Evolutionary conservation across 2,329 filamentous ascomycete species (phyloP).

Genomic region (Arthrobotrys conoides): DNA sequence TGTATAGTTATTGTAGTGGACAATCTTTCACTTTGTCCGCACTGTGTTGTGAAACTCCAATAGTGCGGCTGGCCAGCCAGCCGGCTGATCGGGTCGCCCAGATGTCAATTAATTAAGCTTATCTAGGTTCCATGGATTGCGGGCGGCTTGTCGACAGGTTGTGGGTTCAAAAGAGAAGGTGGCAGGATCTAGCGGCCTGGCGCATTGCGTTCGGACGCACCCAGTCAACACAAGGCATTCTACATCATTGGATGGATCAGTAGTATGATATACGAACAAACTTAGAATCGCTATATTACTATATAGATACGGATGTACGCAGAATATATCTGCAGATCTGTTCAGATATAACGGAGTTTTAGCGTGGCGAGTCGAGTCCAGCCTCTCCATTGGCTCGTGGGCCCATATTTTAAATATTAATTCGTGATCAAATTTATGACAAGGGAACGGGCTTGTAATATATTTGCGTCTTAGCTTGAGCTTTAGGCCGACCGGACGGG

Average conservation of each 20-base stretch:
- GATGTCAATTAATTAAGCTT: slow-evolving; percentile 40
- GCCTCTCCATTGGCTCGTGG: no score
- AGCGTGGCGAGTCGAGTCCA: background rate
- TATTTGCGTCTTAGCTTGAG: no score
- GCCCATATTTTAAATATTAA: no score
- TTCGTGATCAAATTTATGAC: no score
- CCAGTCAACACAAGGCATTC: background rate
- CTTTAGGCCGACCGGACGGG: no score
- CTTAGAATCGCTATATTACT: no score
- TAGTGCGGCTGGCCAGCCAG: background rate
- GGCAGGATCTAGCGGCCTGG: background rate
- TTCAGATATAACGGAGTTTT: background rate
- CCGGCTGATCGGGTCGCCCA: background rate
- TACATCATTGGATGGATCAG: background rate
- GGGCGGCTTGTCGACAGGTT: slow-evolving; percentile 1
- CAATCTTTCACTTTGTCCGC: background rate
- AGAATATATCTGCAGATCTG: no score
- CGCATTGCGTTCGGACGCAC: background rate
- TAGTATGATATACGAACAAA: no score
- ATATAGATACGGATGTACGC: no score
- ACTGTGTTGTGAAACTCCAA: background rate
- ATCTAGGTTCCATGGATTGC: slow-evolving; percentile 23
- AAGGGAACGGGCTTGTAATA: no score
- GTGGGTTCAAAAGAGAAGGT: slow-evolving; percentile 46
- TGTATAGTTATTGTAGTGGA: background rate